Conservation (phyloP, 192 early-diverging fungal genomes). For the Piromyces sp. region DNA sequence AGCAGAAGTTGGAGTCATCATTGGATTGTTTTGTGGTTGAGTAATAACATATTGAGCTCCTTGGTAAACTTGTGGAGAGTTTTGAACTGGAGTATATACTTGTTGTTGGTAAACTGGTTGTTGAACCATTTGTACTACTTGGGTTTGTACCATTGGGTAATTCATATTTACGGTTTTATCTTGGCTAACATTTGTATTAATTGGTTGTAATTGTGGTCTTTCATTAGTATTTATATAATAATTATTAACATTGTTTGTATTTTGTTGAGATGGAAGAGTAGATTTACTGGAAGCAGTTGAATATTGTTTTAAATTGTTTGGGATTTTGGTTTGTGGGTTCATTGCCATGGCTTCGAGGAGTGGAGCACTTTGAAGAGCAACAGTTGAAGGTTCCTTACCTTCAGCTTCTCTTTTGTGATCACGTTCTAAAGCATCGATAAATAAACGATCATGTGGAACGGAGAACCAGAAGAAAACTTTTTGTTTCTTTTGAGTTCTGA, state of each 20-base stretch:
- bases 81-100: not conserved
- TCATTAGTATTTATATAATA: not conserved
- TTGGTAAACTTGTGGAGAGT: not conserved
- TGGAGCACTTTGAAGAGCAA: slow-evolving; percentile 11
- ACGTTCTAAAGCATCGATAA: slow-evolving; percentile 87
- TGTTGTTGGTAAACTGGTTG: not conserved
- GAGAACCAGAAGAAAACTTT: slow-evolving; percentile 98
- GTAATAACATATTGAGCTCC: not conserved
- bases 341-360: not conserved
- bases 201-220: not conserved
- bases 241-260: not conserved
- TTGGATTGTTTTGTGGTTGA: not conserved
- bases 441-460: slow-evolving; percentile 84
- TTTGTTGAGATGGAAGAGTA: not conserved
- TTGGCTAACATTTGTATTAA: not conserved
- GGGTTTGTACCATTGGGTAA: not conserved
- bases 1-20: not conserved
- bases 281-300: not conserved
- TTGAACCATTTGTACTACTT: not conserved
- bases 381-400: slow-evolving; percentile 66
- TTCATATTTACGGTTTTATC: not conserved
- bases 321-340: not conserved
- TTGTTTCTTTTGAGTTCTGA: slow-evolving; percentile 97
- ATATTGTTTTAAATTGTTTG: not conserved
- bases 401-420: slow-evolving; percentile 86